Conservation (phyloP, 352 stramenopile species). For the Aphanomyces astaci region DNA sequence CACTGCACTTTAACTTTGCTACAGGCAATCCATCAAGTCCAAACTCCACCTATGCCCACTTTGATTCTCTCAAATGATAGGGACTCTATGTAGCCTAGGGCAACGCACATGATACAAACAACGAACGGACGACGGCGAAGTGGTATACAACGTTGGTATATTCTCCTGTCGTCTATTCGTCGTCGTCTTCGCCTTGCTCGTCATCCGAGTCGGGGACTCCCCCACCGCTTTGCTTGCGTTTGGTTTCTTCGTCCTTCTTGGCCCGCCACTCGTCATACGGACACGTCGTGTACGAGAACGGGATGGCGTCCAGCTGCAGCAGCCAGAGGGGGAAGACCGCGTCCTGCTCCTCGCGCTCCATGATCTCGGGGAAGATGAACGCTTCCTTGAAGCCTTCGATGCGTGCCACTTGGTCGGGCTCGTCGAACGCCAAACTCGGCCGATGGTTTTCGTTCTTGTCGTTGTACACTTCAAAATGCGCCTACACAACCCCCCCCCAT, state of each 20-base stretch:
- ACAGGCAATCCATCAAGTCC: too few species aligned
- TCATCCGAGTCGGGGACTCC: constrained; percentile 11
- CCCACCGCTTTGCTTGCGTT: neutral
- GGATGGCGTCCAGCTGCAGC: constrained; percentile 52
- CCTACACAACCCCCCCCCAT: too few species aligned
- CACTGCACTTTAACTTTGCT: too few species aligned
- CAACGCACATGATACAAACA: neutral
- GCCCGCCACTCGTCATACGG: constrained; percentile 60
- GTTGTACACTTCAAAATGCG: constrained; percentile 84
- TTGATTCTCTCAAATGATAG: too few species aligned
- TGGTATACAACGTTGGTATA: neutral
- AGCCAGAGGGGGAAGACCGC: constrained; percentile 80
- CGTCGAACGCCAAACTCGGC: constrained; percentile 50
- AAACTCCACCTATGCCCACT: too few species aligned
- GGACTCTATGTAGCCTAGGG: too few species aligned
- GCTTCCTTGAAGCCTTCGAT: constrained; percentile 76
- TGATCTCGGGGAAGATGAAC: constrained; percentile 77
- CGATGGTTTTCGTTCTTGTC: constrained; percentile 63
- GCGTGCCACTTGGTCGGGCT: constrained; percentile 30
- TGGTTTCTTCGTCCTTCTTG: constrained; percentile 50
- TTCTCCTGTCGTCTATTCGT: constrained; percentile 6
- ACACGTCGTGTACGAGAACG: constrained; percentile 56
- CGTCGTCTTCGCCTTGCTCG: constrained; percentile 10
- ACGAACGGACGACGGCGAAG: too few species aligned
- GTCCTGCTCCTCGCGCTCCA: constrained; percentile 63